phyloP scores from a whole-genome alignment of 1,284 basidiomycete genomes.

The Naganishia albida region DNA sequence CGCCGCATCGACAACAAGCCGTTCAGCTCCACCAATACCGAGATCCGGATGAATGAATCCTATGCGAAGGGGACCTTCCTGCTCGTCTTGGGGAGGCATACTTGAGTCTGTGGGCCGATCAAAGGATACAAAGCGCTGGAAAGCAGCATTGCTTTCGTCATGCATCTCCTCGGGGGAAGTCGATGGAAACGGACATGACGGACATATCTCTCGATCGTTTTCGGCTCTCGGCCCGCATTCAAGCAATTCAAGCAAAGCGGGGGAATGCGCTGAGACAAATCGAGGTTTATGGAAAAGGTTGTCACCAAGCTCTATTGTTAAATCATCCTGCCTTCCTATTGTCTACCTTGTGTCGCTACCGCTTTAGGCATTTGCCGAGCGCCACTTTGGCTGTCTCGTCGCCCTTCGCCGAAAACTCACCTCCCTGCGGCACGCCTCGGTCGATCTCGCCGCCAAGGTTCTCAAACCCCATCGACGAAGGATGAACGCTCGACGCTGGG shows the following conservation, averaged over 20 bases:
- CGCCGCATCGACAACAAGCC: constrained; percentile 94
- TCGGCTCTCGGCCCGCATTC: too few species aligned
- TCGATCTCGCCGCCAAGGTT: too few species aligned
- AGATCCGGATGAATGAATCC: constrained; percentile 94
- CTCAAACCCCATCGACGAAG: too few species aligned
- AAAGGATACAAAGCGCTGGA: background rate
- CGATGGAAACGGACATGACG: background rate
- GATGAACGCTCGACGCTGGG: too few species aligned
- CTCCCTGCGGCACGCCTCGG: too few species aligned
- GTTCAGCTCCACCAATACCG: constrained; percentile 93
- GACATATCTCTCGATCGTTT: background rate
- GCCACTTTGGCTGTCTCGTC: too few species aligned
- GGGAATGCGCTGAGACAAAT: too few species aligned
- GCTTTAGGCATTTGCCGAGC: too few species aligned
- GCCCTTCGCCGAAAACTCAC: too few species aligned
- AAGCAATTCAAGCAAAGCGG: too few species aligned
- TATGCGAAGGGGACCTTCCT: constrained; percentile 56
- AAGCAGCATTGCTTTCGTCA: constrained; percentile 17
- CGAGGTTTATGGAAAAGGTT: too few species aligned
- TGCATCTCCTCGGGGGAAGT: background rate
- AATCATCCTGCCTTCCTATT: background rate
- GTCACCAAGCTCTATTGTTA: background rate
- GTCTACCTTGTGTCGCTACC: too few species aligned
- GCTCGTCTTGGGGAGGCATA: background rate
- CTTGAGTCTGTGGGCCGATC: background rate